phyloP scores from a whole-genome alignment of 1,284 basidiomycete genomes.

The Chondrostereum purpureum region DNA sequence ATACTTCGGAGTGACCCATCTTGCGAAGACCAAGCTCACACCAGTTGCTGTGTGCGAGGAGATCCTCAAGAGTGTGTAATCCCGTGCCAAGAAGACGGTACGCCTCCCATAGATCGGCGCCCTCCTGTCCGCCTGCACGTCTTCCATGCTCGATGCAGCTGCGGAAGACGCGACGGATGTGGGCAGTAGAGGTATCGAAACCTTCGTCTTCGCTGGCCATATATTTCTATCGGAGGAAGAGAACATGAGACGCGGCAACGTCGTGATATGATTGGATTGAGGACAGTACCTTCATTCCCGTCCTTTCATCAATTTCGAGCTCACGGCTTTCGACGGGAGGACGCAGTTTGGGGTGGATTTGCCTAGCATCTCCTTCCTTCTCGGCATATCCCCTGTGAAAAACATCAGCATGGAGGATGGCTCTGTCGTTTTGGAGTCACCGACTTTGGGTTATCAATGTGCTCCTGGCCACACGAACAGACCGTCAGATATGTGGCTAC shows the following conservation, averaged over 20 bases:
- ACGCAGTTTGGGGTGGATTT: constrained; percentile 63
- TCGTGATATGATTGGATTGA: neutral
- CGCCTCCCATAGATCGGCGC: constrained; percentile 67
- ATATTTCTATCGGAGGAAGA: constrained; percentile 35
- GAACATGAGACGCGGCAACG: neutral
- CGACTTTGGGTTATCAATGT: constrained; percentile 71
- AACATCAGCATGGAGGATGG: neutral
- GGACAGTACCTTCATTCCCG: constrained; percentile 71
- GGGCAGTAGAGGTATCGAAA: constrained; percentile 79
- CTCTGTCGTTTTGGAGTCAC: constrained; percentile 9
- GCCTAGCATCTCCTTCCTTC: constrained; percentile 65
- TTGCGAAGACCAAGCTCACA: constrained; percentile 69
- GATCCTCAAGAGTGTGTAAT: constrained; percentile 69
- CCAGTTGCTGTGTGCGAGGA: constrained; percentile 80
- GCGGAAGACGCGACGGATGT: constrained; percentile 62
- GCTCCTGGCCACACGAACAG: constrained; percentile 61
- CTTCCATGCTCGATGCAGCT: constrained; percentile 60
- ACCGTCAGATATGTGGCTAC: no score
- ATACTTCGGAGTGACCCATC: constrained; percentile 77
- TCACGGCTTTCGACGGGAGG: constrained; percentile 69
- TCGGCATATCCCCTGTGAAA: constrained; percentile 61
- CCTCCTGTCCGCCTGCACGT: constrained; percentile 44
- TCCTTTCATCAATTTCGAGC: constrained; percentile 74
- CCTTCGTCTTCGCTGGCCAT: constrained; percentile 56
- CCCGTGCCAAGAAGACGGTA: constrained; percentile 65